A percentile compares a stretch with the other conserved stretches of the same genome.
Conservation (phyloP, 176 grass and related monocot genomes). For the Triticum timopheevii region DNA sequence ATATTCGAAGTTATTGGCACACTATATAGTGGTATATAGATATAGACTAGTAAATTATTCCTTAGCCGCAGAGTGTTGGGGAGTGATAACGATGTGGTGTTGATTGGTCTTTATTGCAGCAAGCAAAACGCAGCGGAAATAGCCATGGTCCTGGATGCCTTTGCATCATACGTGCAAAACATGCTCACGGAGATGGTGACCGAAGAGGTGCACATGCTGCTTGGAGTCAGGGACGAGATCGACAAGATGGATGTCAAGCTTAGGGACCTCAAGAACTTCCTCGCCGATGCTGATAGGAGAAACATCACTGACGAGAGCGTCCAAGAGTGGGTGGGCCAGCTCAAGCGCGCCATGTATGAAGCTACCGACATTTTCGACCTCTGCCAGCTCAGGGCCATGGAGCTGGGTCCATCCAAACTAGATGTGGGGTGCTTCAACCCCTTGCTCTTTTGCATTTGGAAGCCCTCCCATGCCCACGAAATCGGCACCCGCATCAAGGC, state of each 20-base stretch:
- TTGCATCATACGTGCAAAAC: not conserved
- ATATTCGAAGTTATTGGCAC: too few relatives aligned
- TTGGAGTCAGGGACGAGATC: slow-evolving; percentile 17
- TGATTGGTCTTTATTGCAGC: too few relatives aligned
- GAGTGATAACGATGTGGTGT: too few relatives aligned
- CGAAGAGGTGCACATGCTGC: slow-evolving; percentile 8
- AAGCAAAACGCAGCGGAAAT: not conserved
- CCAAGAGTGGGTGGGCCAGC: slow-evolving; percentile 21
- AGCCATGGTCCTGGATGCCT: slow-evolving; percentile 25
- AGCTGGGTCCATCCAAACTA: fast-evolving
- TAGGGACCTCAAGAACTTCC: not conserved
- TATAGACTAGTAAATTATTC: too few relatives aligned
- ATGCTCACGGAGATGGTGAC: not conserved
- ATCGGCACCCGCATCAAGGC: slow-evolving; percentile 12
- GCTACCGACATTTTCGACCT: slow-evolving; percentile 8
- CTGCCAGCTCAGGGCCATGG: slow-evolving; percentile 21
- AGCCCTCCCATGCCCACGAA: not conserved
- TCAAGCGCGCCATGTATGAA: not conserved
- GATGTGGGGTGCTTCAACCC: not conserved
- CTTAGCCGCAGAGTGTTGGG: too few relatives aligned
- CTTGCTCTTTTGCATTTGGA: not conserved
- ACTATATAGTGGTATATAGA: too few relatives aligned
- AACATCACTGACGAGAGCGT: not conserved
- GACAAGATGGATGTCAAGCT: not conserved
- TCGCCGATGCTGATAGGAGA: slow-evolving; percentile 13